phyloP scores from a whole-genome alignment of 1,284 basidiomycete genomes.

The Papiliotrema laurentii region DNA sequence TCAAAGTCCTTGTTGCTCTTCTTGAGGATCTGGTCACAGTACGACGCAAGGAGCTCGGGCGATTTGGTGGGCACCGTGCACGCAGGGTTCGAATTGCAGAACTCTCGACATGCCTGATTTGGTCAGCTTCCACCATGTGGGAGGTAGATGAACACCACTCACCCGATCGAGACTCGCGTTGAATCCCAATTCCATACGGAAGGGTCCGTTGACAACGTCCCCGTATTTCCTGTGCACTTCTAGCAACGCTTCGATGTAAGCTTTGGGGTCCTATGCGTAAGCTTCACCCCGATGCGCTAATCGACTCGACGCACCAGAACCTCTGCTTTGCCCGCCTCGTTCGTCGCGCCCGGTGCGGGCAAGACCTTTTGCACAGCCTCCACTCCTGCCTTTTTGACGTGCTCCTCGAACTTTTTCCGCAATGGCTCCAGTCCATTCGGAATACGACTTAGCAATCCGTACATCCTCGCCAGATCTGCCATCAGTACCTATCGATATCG shows the following conservation, averaged over 20 bases:
- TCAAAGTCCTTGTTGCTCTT: slow-evolving; percentile 92
- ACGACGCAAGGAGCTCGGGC: slow-evolving; percentile 90
- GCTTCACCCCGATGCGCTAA: neutral
- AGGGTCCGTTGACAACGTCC: slow-evolving; percentile 83
- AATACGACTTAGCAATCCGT: slow-evolving; percentile 83
- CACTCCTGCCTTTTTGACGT: slow-evolving; percentile 86
- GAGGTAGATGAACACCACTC: slow-evolving; percentile 7
- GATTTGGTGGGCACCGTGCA: slow-evolving; percentile 84
- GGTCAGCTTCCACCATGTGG: neutral
- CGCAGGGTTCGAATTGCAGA: slow-evolving; percentile 91
- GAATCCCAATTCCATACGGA: slow-evolving; percentile 92
- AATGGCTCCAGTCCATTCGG: slow-evolving; percentile 86
- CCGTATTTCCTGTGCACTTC: slow-evolving; percentile 90
- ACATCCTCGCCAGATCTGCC: slow-evolving; percentile 86
- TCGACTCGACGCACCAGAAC: slow-evolving; percentile 47
- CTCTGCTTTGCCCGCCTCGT: slow-evolving; percentile 57
- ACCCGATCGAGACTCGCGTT: slow-evolving; percentile 81
- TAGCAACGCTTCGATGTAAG: slow-evolving; percentile 88
- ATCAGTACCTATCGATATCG: slow-evolving; percentile 5
- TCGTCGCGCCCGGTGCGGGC: slow-evolving; percentile 57
- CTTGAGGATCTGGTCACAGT: slow-evolving; percentile 82
- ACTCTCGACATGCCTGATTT: slow-evolving; percentile 87
- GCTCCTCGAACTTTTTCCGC: slow-evolving; percentile 86
- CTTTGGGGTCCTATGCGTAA: slow-evolving; percentile 62
- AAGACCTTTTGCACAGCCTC: slow-evolving; percentile 73